Evolutionary conservation across 805 yeast genomes (phyloP).

Genomic region (Metschnikowia borealis): DNA sequence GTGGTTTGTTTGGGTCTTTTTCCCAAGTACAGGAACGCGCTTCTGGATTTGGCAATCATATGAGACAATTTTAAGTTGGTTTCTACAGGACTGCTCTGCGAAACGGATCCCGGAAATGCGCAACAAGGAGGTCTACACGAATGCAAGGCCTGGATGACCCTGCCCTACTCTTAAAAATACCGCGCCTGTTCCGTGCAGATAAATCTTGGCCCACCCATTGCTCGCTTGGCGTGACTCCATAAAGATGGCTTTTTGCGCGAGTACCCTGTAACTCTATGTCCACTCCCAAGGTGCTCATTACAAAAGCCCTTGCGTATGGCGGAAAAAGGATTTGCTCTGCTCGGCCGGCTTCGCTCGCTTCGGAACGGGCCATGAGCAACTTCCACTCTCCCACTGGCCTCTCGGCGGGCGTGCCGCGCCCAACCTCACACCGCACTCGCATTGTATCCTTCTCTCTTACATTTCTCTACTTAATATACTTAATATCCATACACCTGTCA

Average conservation of each 20-base stretch:
- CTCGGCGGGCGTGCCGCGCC: background rate
- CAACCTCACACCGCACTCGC: background rate
- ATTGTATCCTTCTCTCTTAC: background rate
- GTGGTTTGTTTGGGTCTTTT: background rate
- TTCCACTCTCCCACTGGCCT: background rate
- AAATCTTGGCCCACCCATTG: background rate
- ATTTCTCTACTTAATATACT: background rate
- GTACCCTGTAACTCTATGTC: background rate
- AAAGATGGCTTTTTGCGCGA: background rate
- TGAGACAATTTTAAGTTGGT: background rate
- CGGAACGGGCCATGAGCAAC: background rate
- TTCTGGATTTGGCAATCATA: conserved; percentile 4
- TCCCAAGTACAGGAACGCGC: conserved; percentile 3
- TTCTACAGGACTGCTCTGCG: background rate
- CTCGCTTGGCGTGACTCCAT: background rate
- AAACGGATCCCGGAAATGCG: conserved; percentile 1
- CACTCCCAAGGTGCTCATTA: background rate
- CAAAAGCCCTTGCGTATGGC: background rate
- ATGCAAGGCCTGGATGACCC: background rate
- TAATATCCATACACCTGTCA: background rate
- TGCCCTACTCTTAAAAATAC: background rate
- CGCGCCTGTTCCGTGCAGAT: background rate
- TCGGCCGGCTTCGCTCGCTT: background rate
- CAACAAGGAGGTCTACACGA: conserved; percentile 4
- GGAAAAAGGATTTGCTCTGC: background rate